Evolutionary conservation across 2,329 filamentous ascomycete genomes (phyloP).

Genomic region (Epicoccum sorghinum): DNA sequence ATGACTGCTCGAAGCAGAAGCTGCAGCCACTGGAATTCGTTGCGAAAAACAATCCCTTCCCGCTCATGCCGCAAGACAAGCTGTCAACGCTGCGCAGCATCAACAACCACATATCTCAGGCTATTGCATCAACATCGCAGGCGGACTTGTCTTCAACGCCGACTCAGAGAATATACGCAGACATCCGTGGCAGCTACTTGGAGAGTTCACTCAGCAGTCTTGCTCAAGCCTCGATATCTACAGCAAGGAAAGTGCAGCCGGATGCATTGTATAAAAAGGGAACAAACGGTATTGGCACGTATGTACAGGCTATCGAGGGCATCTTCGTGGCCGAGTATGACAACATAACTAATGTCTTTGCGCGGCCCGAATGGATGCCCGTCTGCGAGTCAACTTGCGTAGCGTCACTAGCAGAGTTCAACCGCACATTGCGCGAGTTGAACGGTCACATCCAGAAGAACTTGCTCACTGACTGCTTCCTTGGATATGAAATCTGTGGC

Average conservation of each 20-base stretch:
- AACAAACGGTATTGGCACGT: constrained; percentile 89
- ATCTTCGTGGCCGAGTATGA: constrained; percentile 89
- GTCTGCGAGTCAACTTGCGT: constrained; percentile 82
- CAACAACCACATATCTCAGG: constrained; percentile 74
- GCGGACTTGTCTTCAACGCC: constrained; percentile 64
- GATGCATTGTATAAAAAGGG: constrained; percentile 86
- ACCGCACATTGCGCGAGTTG: constrained; percentile 83
- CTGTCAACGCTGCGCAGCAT: constrained; percentile 79
- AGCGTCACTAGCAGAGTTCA: constrained; percentile 77
- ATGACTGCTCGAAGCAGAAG: constrained; percentile 73
- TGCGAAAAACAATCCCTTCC: constrained; percentile 84
- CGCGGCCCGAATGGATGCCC: constrained; percentile 80
- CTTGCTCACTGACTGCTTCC: constrained; percentile 86
- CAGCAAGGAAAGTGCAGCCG: constrained; percentile 72
- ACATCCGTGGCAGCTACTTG: constrained; percentile 87
- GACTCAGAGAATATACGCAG: constrained; percentile 82
- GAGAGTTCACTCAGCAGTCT: constrained; percentile 81
- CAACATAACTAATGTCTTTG: constrained; percentile 86
- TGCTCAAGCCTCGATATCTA: constrained; percentile 81
- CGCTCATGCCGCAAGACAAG: constrained; percentile 76
- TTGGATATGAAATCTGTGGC: constrained; percentile 94
- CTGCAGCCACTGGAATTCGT: constrained; percentile 92
- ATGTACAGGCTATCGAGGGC: constrained; percentile 84
- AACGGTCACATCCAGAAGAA: constrained; percentile 89
- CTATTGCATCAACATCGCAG: constrained; percentile 57